phyloP scores from a whole-genome alignment of 2,329 filamentous ascomycete species.

The Cercospora brassicicola region DNA sequence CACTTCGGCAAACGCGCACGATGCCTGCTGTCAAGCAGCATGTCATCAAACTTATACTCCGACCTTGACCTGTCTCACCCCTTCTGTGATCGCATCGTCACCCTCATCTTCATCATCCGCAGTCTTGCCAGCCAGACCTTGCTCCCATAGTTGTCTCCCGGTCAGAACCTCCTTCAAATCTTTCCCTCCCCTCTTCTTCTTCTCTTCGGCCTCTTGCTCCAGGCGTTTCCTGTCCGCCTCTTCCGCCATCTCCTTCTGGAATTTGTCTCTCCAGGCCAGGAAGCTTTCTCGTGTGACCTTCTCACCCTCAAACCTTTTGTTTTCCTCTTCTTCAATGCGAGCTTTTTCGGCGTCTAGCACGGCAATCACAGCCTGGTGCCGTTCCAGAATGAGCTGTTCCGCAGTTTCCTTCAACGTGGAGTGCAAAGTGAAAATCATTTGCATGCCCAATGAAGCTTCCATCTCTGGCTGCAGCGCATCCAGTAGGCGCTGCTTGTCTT shows the following conservation, averaged over 20 bases:
- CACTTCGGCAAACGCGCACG: not conserved
- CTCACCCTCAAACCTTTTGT: constrained; percentile 92
- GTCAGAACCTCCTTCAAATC: constrained; percentile 83
- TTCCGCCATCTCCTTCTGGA: constrained; percentile 79
- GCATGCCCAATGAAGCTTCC: constrained; percentile 92
- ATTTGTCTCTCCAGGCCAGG: constrained; percentile 75
- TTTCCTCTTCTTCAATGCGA: constrained; percentile 82
- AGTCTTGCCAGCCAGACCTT: constrained; percentile 59
- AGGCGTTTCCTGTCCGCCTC: constrained; percentile 56
- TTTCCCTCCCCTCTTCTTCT: constrained; percentile 48
- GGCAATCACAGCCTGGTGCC: constrained; percentile 63
- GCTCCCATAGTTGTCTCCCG: constrained; percentile 54
- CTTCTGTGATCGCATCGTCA: constrained; percentile 60
- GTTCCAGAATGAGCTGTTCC: constrained; percentile 77
- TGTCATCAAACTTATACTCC: constrained; percentile 29
- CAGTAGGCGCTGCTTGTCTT: constrained; percentile 75
- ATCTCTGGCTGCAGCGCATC: constrained; percentile 70
- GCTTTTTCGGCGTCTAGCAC: constrained; percentile 55
- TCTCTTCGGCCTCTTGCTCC: constrained; percentile 70
- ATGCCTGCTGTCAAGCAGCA: not conserved
- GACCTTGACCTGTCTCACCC: constrained; percentile 71
- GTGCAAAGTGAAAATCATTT: constrained; percentile 92
- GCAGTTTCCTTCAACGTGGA: constrained; percentile 84
- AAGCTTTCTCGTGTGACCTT: constrained; percentile 86
- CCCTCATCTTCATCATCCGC: constrained; percentile 68